A percentile compares a stretch with the other conserved stretches of the same genome.
These are phyloP conservation scores for Cyphellophora attinorum DNA, from an alignment of 2,329 filamentous ascomycete genomes.

Conservation along the genomic window DNA sequence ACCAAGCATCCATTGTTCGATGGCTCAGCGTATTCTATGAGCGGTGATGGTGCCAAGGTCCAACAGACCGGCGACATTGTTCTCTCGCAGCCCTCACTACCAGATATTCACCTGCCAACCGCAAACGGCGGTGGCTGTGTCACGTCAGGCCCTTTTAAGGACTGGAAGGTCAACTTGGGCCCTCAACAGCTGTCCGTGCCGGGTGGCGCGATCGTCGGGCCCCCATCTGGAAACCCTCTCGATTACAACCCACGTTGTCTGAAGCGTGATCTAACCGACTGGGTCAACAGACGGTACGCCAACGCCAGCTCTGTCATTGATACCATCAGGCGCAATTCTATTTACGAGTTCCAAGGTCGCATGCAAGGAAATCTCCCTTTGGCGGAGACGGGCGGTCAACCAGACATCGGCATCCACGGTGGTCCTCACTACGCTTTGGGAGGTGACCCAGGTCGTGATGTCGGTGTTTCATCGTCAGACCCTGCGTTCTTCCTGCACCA, in stretches of 20 bases:
- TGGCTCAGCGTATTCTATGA: conserved; percentile 37
- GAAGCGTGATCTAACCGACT: conserved; percentile 5
- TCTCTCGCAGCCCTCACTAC: conserved; percentile 6
- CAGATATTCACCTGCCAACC: conserved; percentile 22
- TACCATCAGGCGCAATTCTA: conserved; percentile 15
- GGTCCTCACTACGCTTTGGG: conserved; percentile 36
- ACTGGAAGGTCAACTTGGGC: conserved; percentile 23
- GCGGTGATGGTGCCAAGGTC: conserved; percentile 34
- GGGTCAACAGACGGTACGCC: conserved; percentile 14
- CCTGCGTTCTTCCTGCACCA: conserved; percentile 41
- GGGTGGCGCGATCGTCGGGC: conserved; percentile 1
- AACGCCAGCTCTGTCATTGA: conserved; percentile 13
- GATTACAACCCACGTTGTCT: conserved; percentile 24
- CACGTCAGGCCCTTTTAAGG: conserved; percentile 26
- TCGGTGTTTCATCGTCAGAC: conserved; percentile 37
- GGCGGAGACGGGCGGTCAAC: conserved; percentile 14
- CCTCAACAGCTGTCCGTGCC: conserved; percentile 11
- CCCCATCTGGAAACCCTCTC: conserved; percentile 7
- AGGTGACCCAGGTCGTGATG: conserved; percentile 22
- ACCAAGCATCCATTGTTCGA: conserved; percentile 39
- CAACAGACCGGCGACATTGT: neutral
- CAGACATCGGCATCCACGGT: conserved; percentile 34
- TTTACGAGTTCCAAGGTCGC: conserved; percentile 25
- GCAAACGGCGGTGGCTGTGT: conserved; percentile 30
- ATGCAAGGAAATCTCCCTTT: conserved; percentile 28